phyloP scores from a whole-genome alignment of 768 basidiomycete species.

The Xerocomellus amylosporus region DNA sequence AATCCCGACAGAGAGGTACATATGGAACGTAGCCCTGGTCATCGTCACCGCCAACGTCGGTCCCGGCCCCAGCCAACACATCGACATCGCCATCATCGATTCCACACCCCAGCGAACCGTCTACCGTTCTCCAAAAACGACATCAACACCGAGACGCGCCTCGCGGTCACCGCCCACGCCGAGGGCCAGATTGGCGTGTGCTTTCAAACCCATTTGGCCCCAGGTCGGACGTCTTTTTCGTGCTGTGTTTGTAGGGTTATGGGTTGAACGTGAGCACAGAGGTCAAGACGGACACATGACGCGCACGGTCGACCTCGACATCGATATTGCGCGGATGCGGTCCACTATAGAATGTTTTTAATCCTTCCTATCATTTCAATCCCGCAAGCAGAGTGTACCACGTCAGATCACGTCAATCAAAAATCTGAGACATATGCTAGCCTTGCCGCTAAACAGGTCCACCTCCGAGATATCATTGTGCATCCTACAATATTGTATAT shows the following conservation, averaged over 20 bases:
- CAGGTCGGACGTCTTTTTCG: conserved; percentile 50
- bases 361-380: too few species aligned
- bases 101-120: conserved; percentile 81
- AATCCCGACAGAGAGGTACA: conserved; percentile 87
- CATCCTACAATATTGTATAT: conserved; percentile 31
- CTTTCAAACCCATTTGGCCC: conserved; percentile 76
- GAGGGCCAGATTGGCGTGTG: conserved; percentile 96
- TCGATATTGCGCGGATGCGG: conserved; percentile 96
- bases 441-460: background rate
- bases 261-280: conserved; percentile 31
- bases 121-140: conserved; percentile 85
- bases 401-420: too few species aligned
- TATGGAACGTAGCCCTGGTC: conserved; percentile 98
- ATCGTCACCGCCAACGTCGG: conserved; percentile 95
- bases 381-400: too few species aligned
- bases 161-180: conserved; percentile 91
- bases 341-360: conserved; percentile 69
- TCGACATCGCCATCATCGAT: conserved; percentile 94
- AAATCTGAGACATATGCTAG: background rate
- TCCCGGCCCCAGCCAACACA: conserved; percentile 67
- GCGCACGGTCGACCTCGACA: conserved; percentile 85
- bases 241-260: background rate
- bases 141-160: conserved; percentile 86
- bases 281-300: conserved; percentile 45
- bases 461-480: conserved; percentile 26